Evolutionary conservation across 2,329 filamentous ascomycete species (phyloP), one percentile per base, ranked within the genome.

Genomic region (Magnaporthales sp.): DNA sequence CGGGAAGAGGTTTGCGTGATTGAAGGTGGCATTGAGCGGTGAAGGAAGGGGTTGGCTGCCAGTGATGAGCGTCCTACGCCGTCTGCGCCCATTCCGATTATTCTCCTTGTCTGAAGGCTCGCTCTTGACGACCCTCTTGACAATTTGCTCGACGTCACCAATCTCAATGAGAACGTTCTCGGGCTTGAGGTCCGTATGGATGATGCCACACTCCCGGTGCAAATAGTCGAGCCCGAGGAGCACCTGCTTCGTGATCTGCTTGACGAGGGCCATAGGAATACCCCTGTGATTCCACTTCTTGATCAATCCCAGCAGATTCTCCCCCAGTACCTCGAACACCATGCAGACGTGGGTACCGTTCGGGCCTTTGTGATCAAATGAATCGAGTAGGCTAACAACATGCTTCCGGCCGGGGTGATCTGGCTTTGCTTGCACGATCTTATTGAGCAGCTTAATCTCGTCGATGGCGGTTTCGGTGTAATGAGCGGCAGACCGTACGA

Each of bases 91-190:
- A 77, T 97, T 98, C 71, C 93, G 86, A 75, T 96, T 93, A 76
- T 93, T 93, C 75, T 96, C 92, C 77, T 95, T 95, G 68, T 91
- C 89, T 67, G 73, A 75, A 66, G 80, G 74, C 64, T 95, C 91
- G 69, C 89, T 91, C 78, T 97, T 94, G 66, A 99, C 94, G 70
- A 96, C 94, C 68, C 91, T 93, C 79, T 97, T 94, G 67, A 99
- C 95, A 69, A 98, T 98, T 78, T 98, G 92, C 81, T 99, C 95
- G 64, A 99, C 95, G 73, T 99, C 95, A 71, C 95, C 95, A 74
- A 99, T 98, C 80, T 99, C 95, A 76, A 99, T 98, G 70, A 99
- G 83, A 32, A 99, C 95, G 75, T 99, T 99, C 77, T 99, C 95
- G 63, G 95, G 95, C 79, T 99, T 97, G 72, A 98, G 81, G 76